phyloP scores from a whole-genome alignment of 2,329 filamentous ascomycete species.

The Paraconiothyrium brasiliense region DNA sequence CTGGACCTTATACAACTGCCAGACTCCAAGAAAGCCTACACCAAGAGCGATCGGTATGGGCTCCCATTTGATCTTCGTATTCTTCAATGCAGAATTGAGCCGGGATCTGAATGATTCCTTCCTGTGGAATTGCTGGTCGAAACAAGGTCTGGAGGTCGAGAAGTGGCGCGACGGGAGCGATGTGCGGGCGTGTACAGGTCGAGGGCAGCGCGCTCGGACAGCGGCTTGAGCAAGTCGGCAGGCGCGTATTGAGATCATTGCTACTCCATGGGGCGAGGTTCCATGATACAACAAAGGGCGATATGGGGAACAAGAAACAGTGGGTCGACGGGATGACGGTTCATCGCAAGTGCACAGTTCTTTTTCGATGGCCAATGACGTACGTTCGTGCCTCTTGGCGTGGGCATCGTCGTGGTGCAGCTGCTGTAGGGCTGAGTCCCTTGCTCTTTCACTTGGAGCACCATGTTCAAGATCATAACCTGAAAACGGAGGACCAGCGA shows the following conservation, averaged over 20 bases:
- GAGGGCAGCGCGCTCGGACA: constrained; percentile 24
- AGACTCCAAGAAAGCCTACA: constrained; percentile 81
- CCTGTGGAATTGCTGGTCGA: constrained; percentile 52
- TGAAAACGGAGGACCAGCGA: neutral
- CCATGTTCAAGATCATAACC: neutral
- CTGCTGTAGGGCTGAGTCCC: constrained; percentile 6
- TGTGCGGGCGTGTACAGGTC: constrained; percentile 27
- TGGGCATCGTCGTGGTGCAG: constrained; percentile 10
- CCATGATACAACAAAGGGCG: neutral
- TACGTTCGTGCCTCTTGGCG: constrained; percentile 29
- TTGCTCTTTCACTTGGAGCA: neutral
- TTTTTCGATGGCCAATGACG: constrained; percentile 37
- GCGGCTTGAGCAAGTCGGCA: constrained; percentile 38
- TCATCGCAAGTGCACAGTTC: constrained; percentile 26
- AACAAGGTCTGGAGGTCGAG: constrained; percentile 53
- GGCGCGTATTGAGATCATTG: constrained; percentile 39
- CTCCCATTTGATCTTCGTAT: constrained; percentile 83
- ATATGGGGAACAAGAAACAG: constrained; percentile 15
- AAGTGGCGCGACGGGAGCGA: constrained; percentile 42
- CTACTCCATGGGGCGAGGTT: constrained; percentile 27
- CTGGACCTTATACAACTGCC: constrained; percentile 83
- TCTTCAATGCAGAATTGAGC: constrained; percentile 66
- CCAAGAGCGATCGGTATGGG: constrained; percentile 88
- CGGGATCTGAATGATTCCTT: constrained; percentile 66
- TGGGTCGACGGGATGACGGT: constrained; percentile 27